Conservation (phyloP, 306 rosid species). For the Trifolium subterraneum region DNA sequence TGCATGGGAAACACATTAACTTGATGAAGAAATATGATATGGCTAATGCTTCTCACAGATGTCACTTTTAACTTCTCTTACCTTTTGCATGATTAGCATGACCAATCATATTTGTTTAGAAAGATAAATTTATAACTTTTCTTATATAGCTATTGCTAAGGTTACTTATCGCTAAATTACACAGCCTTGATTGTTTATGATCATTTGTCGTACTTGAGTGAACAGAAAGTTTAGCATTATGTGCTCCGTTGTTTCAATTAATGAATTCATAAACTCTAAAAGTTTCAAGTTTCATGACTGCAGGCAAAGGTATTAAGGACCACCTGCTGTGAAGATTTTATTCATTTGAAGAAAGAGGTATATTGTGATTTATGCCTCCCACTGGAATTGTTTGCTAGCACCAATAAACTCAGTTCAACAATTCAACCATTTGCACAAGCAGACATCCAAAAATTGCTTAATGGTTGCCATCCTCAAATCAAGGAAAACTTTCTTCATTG, state of each 20-base stretch:
- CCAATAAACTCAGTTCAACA: slow-evolving; percentile 48
- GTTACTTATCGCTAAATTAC: background rate
- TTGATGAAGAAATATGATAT: slow-evolving; percentile 22
- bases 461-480: slow-evolving; percentile 58
- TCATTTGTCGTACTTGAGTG: slow-evolving; percentile 26
- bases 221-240: slow-evolving; percentile 2
- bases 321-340: slow-evolving; percentile 61
- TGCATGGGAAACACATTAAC: background rate
- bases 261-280: slow-evolving; percentile 38
- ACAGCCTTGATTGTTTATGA: slow-evolving; percentile 23
- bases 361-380: slow-evolving; percentile 52
- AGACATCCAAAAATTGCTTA: slow-evolving; percentile 53
- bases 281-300: slow-evolving; percentile 45
- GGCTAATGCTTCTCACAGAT: slow-evolving; percentile 13
- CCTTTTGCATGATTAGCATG: slow-evolving; percentile 7
- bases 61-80: slow-evolving; percentile 13
- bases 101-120: slow-evolving; percentile 6
- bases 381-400: slow-evolving; percentile 42
- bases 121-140: slow-evolving; percentile 27
- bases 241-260: slow-evolving; percentile 23
- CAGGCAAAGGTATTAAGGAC: slow-evolving; percentile 70
- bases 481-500: slow-evolving; percentile 64
- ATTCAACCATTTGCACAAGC: slow-evolving; percentile 48
- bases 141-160: slow-evolving; percentile 3
- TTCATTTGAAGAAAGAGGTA: slow-evolving; percentile 54